A percentile compares a stretch with the other conserved stretches of the same genome.
Evolutionary conservation across 2,329 filamentous ascomycete genomes (phyloP).

Genomic region (Akanthomyces uredinophilus): DNA sequence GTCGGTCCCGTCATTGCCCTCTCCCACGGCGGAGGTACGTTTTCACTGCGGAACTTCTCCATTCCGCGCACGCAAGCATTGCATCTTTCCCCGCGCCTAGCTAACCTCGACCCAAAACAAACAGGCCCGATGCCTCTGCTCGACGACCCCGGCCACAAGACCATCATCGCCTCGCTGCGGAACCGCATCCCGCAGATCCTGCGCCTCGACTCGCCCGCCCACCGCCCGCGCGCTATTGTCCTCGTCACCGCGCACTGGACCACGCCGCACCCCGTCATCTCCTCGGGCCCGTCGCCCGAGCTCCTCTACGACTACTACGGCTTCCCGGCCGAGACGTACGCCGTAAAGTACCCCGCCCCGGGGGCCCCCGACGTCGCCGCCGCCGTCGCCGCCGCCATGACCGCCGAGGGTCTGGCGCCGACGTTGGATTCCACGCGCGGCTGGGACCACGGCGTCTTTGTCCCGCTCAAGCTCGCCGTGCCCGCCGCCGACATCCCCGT

Average conservation of each 20-base stretch:
- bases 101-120: background rate
- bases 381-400: conserved; percentile 41
- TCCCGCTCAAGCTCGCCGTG: conserved; percentile 50
- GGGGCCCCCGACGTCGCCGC: conserved; percentile 50
- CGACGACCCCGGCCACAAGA: conserved; percentile 46
- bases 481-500: conserved; percentile 49
- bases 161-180: conserved; percentile 47
- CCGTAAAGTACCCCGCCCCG: conserved; percentile 50
- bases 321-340: conserved; percentile 52
- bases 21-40: conserved; percentile 44
- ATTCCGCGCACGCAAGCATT: background rate
- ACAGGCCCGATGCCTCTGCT: conserved; percentile 53
- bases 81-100: background rate
- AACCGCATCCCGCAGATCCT: conserved; percentile 51
- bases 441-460: conserved; percentile 59
- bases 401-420: conserved; percentile 39
- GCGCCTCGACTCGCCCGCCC: conserved; percentile 44
- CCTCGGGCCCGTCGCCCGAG: conserved; percentile 40
- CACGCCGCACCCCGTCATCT: conserved; percentile 44
- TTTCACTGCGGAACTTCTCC: too few relatives aligned
- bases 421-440: conserved; percentile 35
- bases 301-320: conserved; percentile 56
- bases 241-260: conserved; percentile 57
- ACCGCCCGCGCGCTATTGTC: conserved; percentile 44
- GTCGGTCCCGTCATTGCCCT: conserved; percentile 42